Conservation (phyloP, 169 alveolate species). For the Cryptosporidium canis region DNA sequence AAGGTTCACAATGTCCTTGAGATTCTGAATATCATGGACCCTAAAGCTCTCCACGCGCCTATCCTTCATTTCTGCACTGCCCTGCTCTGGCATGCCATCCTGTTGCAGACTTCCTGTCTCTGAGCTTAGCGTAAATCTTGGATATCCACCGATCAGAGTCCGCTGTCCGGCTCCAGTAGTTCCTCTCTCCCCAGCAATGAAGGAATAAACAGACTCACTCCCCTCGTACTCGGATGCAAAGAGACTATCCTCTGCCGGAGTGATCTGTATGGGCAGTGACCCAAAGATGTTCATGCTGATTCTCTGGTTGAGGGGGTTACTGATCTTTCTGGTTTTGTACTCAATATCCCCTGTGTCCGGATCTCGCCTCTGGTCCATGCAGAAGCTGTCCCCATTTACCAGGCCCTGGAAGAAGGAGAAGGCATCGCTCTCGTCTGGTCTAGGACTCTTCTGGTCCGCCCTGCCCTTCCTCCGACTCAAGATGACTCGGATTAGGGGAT, state of each 20-base stretch:
- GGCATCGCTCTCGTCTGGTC: neutral
- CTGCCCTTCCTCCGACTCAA: neutral
- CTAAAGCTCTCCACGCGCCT: neutral
- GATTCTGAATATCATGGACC: neutral
- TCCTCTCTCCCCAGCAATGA: neutral
- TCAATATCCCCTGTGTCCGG: neutral
- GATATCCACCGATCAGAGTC: neutral
- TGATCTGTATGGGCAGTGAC: slow-evolving; percentile 37
- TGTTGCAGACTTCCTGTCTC: neutral
- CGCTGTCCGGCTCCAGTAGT: neutral
- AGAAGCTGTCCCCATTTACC: neutral
- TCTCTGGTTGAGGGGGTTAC: neutral
- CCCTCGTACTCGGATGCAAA: neutral
- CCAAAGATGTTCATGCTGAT: slow-evolving; percentile 17
- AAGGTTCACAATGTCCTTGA: slow-evolving; percentile 1
- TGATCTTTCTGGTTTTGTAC: slow-evolving; percentile 14
- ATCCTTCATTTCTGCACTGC: neutral
- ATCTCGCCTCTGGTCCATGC: neutral
- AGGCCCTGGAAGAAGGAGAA: slow-evolving; percentile 5
- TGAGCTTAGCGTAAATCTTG: neutral
- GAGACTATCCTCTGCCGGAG: neutral
- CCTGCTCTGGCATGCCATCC: neutral
- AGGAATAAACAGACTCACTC: neutral
- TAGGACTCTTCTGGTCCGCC: neutral
- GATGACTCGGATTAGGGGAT: neutral